Evolutionary conservation across 2,329 filamentous ascomycete genomes (phyloP), one percentile per base, ranked within the genome.

Genomic region (Colletotrichum neosansevieriae): DNA sequence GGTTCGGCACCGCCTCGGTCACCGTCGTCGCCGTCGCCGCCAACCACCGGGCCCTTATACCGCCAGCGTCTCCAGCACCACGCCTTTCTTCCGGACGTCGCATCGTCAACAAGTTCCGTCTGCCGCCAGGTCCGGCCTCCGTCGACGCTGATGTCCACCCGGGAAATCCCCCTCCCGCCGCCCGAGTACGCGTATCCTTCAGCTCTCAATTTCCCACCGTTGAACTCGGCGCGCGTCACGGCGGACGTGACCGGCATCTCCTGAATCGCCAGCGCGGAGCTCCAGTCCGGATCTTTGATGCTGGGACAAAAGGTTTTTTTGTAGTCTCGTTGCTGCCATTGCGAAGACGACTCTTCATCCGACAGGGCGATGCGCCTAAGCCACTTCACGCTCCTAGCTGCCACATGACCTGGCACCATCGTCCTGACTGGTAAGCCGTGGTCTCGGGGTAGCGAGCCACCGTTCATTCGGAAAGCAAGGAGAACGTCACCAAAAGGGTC

Each of bases 381-480:
- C 29, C 29, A 29, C 29, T 29, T 29, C 29, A 29, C 29, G 29
- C 29, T 9, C 29, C 29, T 29, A 7, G 29, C 29, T 29, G 29
- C 29, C 29, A 29, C 24, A n/a, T 84, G 84, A 6, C 85, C 85
- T 29, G 80, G 70, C 85, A 86, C 0, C 85, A 38, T 38, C 36
- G 10, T 38, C 36, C 83, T 69, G 36, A 85, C 75, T 2, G 85
- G 85, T 66, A 80, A 86, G 0, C 85, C 85, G 70, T 87, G 85
- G 58, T 86, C 84, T 3, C 78, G 80, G 2, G 84, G 82, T 5
- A 87, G 76, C 2, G 81, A 79, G 50, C 80, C 73, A 49, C 81
- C 83, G 58, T 86, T 86, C 85, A 87, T 86, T 62, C 82, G 80
- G 72, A 83, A 84, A 0, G 84, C 83, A 0, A 85, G 76, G 4